phyloP scores from a whole-genome alignment of 257 asterid genomes.

The Cynanchum wilfordii region DNA sequence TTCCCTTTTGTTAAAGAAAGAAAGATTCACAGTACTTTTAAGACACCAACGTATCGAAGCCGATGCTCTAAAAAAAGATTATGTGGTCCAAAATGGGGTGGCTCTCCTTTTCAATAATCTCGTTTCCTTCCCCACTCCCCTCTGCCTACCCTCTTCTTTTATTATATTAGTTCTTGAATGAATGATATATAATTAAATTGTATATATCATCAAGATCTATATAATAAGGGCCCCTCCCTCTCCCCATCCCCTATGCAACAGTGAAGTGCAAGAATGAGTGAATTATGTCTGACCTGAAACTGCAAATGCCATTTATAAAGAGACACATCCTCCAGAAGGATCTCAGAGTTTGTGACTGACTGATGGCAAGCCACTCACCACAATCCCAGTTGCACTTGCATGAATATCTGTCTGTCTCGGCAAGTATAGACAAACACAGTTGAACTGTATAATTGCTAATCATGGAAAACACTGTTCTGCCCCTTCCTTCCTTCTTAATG shows the following conservation, averaged over 20 bases:
- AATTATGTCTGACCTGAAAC: conserved; percentile 6
- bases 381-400: conserved; percentile 3
- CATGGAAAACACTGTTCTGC: not conserved
- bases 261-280: not conserved
- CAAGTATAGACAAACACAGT: conserved; percentile 8
- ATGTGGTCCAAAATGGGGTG: conserved; percentile 9
- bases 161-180: not conserved
- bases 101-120: conserved; percentile 6
- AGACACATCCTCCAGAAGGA: conserved; percentile 12
- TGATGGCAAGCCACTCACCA: not conserved
- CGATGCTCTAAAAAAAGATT: not conserved
- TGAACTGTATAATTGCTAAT: not conserved
- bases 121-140: not conserved
- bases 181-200: not conserved
- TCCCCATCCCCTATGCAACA: not conserved
- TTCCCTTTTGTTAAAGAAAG: not conserved
- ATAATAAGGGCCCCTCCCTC: not conserved
- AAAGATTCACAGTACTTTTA: not conserved
- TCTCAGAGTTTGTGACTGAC: not conserved
- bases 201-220: not conserved
- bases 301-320: conserved; percentile 1
- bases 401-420: not conserved
- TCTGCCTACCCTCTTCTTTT: not conserved
- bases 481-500: not conserved
- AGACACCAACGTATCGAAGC: not conserved